Evolutionary conservation across 169 alveolate species (phyloP).

Genomic region (Plasmodium reichenowi): DNA sequence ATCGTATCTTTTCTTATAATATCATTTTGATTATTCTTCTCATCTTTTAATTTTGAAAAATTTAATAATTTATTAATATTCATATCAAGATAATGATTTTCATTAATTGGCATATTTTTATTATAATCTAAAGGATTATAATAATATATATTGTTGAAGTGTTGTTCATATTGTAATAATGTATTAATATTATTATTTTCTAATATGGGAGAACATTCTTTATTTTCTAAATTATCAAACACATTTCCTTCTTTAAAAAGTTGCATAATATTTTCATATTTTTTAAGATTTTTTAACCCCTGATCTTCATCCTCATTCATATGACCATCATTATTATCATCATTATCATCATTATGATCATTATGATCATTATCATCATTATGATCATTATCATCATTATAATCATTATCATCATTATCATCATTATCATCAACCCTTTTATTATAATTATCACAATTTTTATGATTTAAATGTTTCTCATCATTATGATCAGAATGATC

Average conservation of each 20-base stretch:
- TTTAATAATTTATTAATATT: slow-evolving; percentile 32
- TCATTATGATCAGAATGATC: background rate
- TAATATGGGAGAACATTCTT: background rate
- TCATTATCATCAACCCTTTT: background rate
- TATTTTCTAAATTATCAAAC: background rate
- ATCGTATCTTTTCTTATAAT: too few species aligned
- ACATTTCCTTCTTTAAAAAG: background rate
- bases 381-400: background rate
- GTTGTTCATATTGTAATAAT: slow-evolving; percentile 6
- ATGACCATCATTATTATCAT: background rate
- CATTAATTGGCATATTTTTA: slow-evolving; percentile 11
- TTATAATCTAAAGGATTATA: background rate
- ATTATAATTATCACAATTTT: background rate
- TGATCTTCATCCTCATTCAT: background rate
- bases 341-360: too few species aligned
- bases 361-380: too few species aligned
- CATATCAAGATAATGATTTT: slow-evolving; percentile 3
- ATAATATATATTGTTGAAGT: background rate
- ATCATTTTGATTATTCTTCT: background rate
- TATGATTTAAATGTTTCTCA: background rate
- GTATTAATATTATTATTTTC: slow-evolving; percentile 21
- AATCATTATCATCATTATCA: background rate
- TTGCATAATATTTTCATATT: too few species aligned
- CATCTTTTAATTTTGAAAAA: slow-evolving; percentile 15
- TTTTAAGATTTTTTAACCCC: too few species aligned